Base-by-base conservation (phyloP, 192 early-diverging fungal genomes). In the Gonapodya sp. region DNA sequence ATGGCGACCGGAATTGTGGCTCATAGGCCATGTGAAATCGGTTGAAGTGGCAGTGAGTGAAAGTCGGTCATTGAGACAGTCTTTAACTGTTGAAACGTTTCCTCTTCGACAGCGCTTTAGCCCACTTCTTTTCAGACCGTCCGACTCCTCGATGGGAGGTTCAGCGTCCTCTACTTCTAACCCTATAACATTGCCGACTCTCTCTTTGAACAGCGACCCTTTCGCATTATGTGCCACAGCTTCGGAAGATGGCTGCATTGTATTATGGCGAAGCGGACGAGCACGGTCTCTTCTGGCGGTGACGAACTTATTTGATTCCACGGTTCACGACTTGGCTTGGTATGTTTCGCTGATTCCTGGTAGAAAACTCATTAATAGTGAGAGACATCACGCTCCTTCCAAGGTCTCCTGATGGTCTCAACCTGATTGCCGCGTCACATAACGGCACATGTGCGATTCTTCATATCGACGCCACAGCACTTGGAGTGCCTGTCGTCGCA, bases 241-340 rank as follows among this genome's bases (percentile, higher is more conserved):
- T 34, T 14, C 35, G 31, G 18, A 36, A 31, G 34, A 24, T 36
- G 0, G 79, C 31, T 35, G 16, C 35, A 30, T 36, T 36, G 79
- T 36, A 35, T 8, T 30, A 24, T 24, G 35, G 79, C 2, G 90
- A 84, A 97, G 95, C 0, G 88, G 89, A 33, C 88, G 91, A 34
- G 85, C 89, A 0, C 86, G 93, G 82, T 90, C 95, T 18, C 83
- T 96, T n/a, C 88, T 91, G 16, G 93, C 88, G 0, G 88, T 91
- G 1, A 87, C 90, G 35, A 90, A 93, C 80, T 79, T 95, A 1
- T 99, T 99, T 82, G 80, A 91, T 0, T 94, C 94, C 78, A 96
- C 91, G 80, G 89, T 97, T 33, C 85, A 95, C 78, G 97, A 99
- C 84, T 84, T 98, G 64, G 87, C 93, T 24, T 98, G 96, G 95